Evolutionary conservation across 2,329 filamentous ascomycete species (phyloP), one percentile per base, ranked within the genome.

Genomic region (Diplodia corticola): DNA sequence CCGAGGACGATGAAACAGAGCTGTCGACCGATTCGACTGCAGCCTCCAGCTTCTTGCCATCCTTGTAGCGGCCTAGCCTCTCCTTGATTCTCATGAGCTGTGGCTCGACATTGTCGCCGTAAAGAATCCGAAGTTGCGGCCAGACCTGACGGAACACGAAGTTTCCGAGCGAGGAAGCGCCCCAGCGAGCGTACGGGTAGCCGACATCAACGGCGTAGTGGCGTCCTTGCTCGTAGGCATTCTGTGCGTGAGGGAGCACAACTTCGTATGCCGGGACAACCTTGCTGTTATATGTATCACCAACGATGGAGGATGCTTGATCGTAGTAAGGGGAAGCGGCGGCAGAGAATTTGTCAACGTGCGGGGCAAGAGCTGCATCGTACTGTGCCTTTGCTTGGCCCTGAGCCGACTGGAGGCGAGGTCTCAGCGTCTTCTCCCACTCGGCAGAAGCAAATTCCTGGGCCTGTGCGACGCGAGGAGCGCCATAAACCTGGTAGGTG

Each of bases 61-160:
- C 84, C 69, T 84, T 88, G 78, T 93, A 91, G 55, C 90, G 84
- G 48, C 93, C 93, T 12, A 99, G 85, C 53, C 93, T 89, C 80
- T 97, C 91, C 13, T 92, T 91, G 73, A 99, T 98, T 72, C 93
- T 92, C 66, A 94, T 86, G 15, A 99, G 84, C 78, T 99, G 96
- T 15, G 96, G 96, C 80, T 98, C 93, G 3, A 99, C 93, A 72
- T 96, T 97, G 74, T 97, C 89, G 12, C 89, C 86, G 74, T 98
- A 98, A 5, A 97, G 80, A 15, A 91, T 84, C 28, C 90, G 88
- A 12, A 97, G 69, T 69, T 90, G 89, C 1, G 94, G 94, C 89
- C 91, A 95, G 17, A 98, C 81, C 1, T 88, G 89, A 54, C 87
- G 86, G 67, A 92, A 87, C 37, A 96, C 80, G 73, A 97, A 94